Evolutionary conservation across 2,329 filamentous ascomycete species (phyloP).

Genomic region (Cladosporium sp.): DNA sequence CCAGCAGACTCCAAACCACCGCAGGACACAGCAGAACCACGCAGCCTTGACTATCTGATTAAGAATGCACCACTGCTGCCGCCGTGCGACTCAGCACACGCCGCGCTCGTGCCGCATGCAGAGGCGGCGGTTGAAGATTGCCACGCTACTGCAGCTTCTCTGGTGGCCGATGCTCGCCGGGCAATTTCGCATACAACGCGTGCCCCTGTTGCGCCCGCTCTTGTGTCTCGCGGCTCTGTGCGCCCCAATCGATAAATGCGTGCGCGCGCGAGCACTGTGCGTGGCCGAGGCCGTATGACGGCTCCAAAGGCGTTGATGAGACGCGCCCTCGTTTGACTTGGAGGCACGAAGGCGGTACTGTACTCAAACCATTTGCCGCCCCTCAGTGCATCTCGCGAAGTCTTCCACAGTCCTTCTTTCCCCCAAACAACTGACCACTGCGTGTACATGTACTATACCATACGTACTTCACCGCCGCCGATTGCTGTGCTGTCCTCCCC

Average conservation of each 20-base stretch:
- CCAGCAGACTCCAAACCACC: too few species aligned
- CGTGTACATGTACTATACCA: too few species aligned
- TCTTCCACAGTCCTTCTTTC: neutral
- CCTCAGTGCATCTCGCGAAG: neutral
- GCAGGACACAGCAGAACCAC: too few species aligned
- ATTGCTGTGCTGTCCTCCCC: neutral
- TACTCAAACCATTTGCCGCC: neutral
- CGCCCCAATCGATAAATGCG: neutral
- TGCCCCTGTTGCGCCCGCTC: neutral
- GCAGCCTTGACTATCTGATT: too few species aligned
- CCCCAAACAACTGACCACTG: too few species aligned
- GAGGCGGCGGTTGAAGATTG: neutral
- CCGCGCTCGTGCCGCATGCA: neutral
- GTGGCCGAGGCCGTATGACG: slow-evolving; percentile 12
- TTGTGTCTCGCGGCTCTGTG: slow-evolving; percentile 9
- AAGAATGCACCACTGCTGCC: neutral
- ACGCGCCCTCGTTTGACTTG: slow-evolving; percentile 4
- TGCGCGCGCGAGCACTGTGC: neutral
- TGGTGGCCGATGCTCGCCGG: neutral
- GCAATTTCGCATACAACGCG: slow-evolving; percentile 11
- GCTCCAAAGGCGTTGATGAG: slow-evolving; percentile 1
- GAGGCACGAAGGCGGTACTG: slow-evolving; percentile 5
- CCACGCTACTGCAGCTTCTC: neutral
- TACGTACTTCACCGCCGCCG: slow-evolving; percentile 1
- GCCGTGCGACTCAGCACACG: neutral